These are phyloP conservation scores for Tricholoma terreum DNA, from an alignment of 768 basidiomycete genomes.

Conservation along the genomic window DNA sequence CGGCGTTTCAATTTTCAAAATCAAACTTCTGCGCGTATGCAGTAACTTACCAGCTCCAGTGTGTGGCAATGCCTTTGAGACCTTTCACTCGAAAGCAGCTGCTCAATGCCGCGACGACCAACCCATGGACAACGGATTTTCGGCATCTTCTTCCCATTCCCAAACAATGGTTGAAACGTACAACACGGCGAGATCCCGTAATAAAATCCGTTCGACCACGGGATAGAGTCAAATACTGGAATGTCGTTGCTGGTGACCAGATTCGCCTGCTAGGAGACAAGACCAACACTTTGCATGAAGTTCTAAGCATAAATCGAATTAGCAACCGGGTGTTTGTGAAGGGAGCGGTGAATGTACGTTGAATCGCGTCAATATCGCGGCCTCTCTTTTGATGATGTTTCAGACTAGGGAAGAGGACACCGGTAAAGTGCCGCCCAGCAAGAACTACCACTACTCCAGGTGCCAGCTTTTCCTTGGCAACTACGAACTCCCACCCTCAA, in stretches of 20 bases:
- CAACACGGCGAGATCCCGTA: constrained; percentile 40
- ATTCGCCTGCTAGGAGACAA: constrained; percentile 69
- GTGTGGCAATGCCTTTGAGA: constrained; percentile 26
- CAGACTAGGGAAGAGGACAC: constrained; percentile 22
- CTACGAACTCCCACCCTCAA: constrained; percentile 52
- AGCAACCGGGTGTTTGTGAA: constrained; percentile 64
- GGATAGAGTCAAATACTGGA: constrained; percentile 84
- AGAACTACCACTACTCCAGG: constrained; percentile 70
- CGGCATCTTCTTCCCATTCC: constrained; percentile 63
- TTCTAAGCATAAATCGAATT: constrained; percentile 69
- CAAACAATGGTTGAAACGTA: constrained; percentile 47
- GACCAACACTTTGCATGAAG: constrained; percentile 59
- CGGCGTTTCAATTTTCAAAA: no score
- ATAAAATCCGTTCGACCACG: constrained; percentile 56
- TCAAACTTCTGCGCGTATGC: not conserved
- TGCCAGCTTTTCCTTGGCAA: constrained; percentile 78
- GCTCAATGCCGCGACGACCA: constrained; percentile 45
- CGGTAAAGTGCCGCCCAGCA: constrained; percentile 34
- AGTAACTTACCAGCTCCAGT: not conserved
- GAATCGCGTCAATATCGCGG: not conserved
- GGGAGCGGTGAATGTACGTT: constrained; percentile 36
- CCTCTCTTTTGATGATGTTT: constrained; percentile 1
- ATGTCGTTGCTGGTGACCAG: constrained; percentile 81
- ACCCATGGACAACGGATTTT: constrained; percentile 62
- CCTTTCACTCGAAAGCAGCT: constrained; percentile 36